Percentiles rank a stretch among this genome's conserved stretches.
Conservation (phyloP, 106 monocot genomes). For the Dioscorea alata region DNA sequence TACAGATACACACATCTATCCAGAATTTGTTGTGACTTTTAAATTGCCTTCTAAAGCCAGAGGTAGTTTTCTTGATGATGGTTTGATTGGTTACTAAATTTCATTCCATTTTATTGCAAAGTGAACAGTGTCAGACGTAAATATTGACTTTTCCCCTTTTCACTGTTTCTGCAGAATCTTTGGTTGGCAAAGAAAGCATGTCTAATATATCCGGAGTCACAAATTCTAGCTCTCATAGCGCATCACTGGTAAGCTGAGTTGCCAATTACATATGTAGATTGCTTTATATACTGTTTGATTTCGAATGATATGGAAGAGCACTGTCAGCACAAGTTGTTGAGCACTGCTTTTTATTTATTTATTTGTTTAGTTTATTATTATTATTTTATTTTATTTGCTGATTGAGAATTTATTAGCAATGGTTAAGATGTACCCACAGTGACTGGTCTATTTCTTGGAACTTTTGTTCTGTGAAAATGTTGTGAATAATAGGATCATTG, state of each 20-base stretch:
- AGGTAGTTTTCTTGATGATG: conserved; percentile 33
- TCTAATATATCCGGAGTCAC: conserved; percentile 35
- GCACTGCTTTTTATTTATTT: too few relatives aligned
- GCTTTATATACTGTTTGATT: not conserved
- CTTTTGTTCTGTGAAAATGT: too few relatives aligned
- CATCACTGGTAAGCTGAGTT: conserved; percentile 25
- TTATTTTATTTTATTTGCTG: too few relatives aligned
- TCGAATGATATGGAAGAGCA: not conserved
- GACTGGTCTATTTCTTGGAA: too few relatives aligned
- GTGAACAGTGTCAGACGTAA: not conserved
- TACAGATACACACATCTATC: conserved; percentile 46
- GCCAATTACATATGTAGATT: not conserved
- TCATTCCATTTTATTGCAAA: not conserved
- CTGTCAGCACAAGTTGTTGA: not conserved
- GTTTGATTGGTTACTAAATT: not conserved
- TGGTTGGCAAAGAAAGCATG: conserved; percentile 40
- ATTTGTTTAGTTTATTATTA: too few relatives aligned
- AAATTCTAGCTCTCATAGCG: conserved; percentile 30
- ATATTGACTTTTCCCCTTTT: conserved; percentile 2
- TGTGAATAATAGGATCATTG: too few relatives aligned
- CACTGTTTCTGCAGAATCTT: conserved; percentile 42
- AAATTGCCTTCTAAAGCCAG: conserved; percentile 41
- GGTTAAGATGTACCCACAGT: too few relatives aligned
- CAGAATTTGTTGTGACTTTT: conserved; percentile 61
- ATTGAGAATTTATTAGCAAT: too few relatives aligned